Base-by-base conservation (phyloP, 78 protist genomes). In the Monosiga brevicollis region DNA sequence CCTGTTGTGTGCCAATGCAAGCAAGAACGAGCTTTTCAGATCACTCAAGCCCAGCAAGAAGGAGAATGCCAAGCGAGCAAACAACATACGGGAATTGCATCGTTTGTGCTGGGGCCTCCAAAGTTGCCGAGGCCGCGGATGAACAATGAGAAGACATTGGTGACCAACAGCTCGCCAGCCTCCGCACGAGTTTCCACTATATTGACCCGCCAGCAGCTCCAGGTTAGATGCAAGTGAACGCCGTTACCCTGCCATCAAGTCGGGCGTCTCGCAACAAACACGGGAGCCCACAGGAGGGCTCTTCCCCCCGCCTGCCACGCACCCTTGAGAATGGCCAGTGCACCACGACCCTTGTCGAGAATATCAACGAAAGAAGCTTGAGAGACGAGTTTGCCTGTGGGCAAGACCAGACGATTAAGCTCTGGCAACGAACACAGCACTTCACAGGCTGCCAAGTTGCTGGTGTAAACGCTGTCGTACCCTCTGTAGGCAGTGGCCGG, bases 261-360 rank as follows among this genome's bases (percentile, higher is more conserved):
- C n/a, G n/a, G n/a, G n/a, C n/a, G n/a, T n/a, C n/a, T n/a, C n/a
- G n/a, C n/a, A 72, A 72, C 39, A 22, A 38, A 76, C 62, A 34
- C 55, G 3, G 34, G 35, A 22, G 23, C 22, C 11, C 74, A 38
- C 54, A 36, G 29, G 49, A 15, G 37, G 72, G 24, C 10, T 73
- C 40, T 42, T 38, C 37, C 15, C 80, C 41, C 32, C 41, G 42
- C 74, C 36, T 10, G 22, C 10, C 6, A 72, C 55, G 34, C 71
- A 75, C 79, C 79, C 20, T 80, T 78, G 32, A 37, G 10, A 0
- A 78, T 25, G 23, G 81, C 26, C 11, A 75, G 29, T 25, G 86
- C 83, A 35, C 86, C 90, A 38, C 3, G 0, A 32, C 81, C 86
- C 79, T 82, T 87, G 79, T 87, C 80, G 75, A 70, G 24, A 3